These are phyloP conservation scores for Colletotrichum sp. DNA, from an alignment of 2,329 filamentous ascomycete genomes.

Conservation along the genomic window DNA sequence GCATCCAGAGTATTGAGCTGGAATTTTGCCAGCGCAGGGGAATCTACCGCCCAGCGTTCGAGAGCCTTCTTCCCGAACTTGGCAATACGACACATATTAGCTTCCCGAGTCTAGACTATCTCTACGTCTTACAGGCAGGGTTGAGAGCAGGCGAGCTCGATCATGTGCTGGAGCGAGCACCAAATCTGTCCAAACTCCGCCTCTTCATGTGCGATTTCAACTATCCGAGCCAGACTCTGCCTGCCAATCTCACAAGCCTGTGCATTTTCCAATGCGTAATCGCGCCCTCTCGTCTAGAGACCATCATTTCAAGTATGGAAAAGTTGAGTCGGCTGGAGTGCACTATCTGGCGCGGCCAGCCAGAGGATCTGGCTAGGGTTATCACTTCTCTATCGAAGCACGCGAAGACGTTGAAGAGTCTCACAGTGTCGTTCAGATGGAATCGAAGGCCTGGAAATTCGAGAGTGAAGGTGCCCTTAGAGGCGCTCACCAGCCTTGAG, in stretches of 20 bases:
- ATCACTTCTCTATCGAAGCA: neutral
- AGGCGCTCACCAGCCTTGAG: neutral
- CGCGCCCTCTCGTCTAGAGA: neutral
- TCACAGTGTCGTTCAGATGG: neutral
- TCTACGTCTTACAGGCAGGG: neutral
- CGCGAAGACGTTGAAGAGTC: neutral
- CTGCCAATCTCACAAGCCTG: neutral
- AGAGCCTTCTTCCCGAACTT: neutral
- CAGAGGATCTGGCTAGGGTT: neutral
- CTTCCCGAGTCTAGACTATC: neutral
- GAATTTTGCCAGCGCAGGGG: neutral
- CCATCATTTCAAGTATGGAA: neutral
- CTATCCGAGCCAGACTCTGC: neutral
- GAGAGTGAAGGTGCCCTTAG: neutral
- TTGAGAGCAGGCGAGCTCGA: neutral
- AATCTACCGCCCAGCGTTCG: constrained; percentile 5
- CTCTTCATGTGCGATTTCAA: neutral
- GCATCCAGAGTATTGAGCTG: neutral
- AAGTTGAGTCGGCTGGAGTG: neutral
- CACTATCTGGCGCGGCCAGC: neutral
- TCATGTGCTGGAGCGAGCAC: neutral
- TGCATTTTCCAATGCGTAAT: neutral
- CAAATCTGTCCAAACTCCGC: neutral
- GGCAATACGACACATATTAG: neutral
- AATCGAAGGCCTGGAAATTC: neutral